Conservation (phyloP, 805 yeast species). For the Metschnikowia kunwiensis region DNA sequence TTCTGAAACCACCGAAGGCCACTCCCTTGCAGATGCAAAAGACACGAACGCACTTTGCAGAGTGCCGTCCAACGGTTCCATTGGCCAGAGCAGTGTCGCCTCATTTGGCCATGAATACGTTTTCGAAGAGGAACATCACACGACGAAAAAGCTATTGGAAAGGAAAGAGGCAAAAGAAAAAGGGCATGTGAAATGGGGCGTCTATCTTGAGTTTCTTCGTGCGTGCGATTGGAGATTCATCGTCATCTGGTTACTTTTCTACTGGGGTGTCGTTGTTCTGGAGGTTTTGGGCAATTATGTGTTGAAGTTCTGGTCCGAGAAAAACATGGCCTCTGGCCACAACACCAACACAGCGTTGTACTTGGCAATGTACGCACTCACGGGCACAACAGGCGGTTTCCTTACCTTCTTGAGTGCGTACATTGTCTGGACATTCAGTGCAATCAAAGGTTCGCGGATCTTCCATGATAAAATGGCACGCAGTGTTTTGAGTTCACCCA, state of each 20-base stretch:
- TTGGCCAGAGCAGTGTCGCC: conserved; percentile 28
- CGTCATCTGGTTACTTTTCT: conserved; percentile 19
- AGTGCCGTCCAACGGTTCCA: conserved; percentile 15
- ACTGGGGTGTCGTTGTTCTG: conserved; percentile 21
- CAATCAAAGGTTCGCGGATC: conserved; percentile 28
- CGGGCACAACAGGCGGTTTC: conserved; percentile 30
- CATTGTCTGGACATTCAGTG: conserved; percentile 31
- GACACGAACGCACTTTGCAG: conserved; percentile 18
- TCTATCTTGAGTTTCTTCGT: conserved; percentile 28
- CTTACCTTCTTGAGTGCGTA: conserved; percentile 28
- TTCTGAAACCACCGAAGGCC: conserved; percentile 11
- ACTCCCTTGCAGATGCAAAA: conserved; percentile 22
- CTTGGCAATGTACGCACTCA: conserved; percentile 25
- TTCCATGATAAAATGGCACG: conserved; percentile 39
- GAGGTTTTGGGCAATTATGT: conserved; percentile 28
- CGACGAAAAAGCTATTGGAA: conserved; percentile 15
- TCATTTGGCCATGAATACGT: conserved; percentile 34
- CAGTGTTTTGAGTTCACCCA: conserved; percentile 36
- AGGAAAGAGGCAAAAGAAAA: conserved; percentile 17
- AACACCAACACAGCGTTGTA: conserved; percentile 26
- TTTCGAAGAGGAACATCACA: conserved; percentile 26
- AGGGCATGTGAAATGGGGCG: conserved; percentile 31
- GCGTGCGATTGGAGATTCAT: conserved; percentile 32
- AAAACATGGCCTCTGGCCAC: conserved; percentile 23
- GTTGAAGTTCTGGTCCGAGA: conserved; percentile 38